Percentiles rank a stretch among this genome's conserved stretches.
These are phyloP conservation scores for Kwoniella mangroviensis DNA, from an alignment of 768 basidiomycete species.

Conservation along the genomic window DNA sequence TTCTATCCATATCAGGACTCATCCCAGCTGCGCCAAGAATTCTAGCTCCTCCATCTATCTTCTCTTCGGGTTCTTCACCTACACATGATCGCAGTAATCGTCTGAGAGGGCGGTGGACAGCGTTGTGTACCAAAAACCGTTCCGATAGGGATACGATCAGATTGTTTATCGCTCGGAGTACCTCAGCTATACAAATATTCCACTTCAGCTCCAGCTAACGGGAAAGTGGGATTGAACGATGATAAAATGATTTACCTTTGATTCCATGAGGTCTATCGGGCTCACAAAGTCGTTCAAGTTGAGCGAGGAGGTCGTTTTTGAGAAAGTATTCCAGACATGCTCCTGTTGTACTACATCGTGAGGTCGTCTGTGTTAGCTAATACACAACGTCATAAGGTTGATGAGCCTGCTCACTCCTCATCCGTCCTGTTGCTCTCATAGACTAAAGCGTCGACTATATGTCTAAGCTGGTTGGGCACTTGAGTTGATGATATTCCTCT, in stretches of 20 bases:
- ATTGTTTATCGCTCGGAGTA: constrained; percentile 82
- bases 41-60: constrained; percentile 73
- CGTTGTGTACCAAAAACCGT: constrained; percentile 88
- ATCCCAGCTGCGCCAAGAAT: constrained; percentile 77
- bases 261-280: constrained; percentile 85
- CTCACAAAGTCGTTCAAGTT: constrained; percentile 83
- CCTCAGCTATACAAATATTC: too few species aligned
- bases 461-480: constrained; percentile 74
- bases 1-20: constrained; percentile 13
- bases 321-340: constrained; percentile 88
- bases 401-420: constrained; percentile 69
- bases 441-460: constrained; percentile 83
- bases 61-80: constrained; percentile 89
- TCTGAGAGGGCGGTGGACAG: constrained; percentile 84
- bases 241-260: too few species aligned
- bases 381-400: constrained; percentile 4
- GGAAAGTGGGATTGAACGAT: too few species aligned
- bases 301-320: constrained; percentile 84
- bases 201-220: too few species aligned
- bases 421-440: constrained; percentile 83
- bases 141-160: constrained; percentile 91
- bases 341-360: constrained; percentile 73
- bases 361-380: constrained; percentile 12
- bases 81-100: constrained; percentile 82
- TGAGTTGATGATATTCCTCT: constrained; percentile 79